These are phyloP conservation scores for Suillus subaureus DNA, from an alignment of 768 basidiomycete species.

Conservation along the genomic window DNA sequence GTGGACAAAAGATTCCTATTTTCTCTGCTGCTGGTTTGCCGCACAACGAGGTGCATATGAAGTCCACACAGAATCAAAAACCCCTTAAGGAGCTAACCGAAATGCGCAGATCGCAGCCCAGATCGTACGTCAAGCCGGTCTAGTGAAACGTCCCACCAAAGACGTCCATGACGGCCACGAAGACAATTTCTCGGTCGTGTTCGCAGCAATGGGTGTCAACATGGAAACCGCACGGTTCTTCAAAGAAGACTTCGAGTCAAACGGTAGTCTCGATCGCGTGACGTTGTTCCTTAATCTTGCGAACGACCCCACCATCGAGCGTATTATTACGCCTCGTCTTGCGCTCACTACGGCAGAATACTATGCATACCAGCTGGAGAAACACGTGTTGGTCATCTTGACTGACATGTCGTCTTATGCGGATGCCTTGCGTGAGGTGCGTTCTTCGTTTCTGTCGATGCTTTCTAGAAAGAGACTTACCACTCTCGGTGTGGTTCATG, in stretches of 20 bases:
- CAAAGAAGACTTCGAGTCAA: slow-evolving; percentile 99
- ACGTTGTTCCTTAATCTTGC: slow-evolving; percentile 98
- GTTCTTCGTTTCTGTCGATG: slow-evolving; percentile 27
- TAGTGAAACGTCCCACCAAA: slow-evolving; percentile 96
- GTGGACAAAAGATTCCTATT: slow-evolving; percentile 99
- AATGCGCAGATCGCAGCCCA: slow-evolving; percentile 89
- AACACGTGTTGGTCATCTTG: slow-evolving; percentile 98
- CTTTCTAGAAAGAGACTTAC: slow-evolving; percentile 7
- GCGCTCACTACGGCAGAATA: slow-evolving; percentile 99
- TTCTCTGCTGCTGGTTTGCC: slow-evolving; percentile 99
- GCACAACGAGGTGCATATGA: slow-evolving; percentile 83
- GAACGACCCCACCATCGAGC: slow-evolving; percentile 99
- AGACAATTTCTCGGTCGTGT: slow-evolving; percentile 99
- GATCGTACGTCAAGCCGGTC: slow-evolving; percentile 98
- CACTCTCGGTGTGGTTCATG: slow-evolving; percentile 10
- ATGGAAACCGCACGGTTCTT: slow-evolving; percentile 99
- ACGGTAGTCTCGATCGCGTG: slow-evolving; percentile 95
- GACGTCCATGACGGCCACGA: slow-evolving; percentile 98
- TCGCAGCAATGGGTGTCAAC: slow-evolving; percentile 99
- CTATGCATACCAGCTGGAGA: slow-evolving; percentile 99
- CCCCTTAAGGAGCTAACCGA: neutral
- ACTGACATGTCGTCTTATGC: slow-evolving; percentile 99
- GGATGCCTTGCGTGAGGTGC: slow-evolving; percentile 90
- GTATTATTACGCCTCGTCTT: slow-evolving; percentile 98
- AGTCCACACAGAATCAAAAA: neutral